These are phyloP conservation scores for Nephelium lappaceum DNA, from an alignment of 345 rosid species.

Conservation along the genomic window DNA sequence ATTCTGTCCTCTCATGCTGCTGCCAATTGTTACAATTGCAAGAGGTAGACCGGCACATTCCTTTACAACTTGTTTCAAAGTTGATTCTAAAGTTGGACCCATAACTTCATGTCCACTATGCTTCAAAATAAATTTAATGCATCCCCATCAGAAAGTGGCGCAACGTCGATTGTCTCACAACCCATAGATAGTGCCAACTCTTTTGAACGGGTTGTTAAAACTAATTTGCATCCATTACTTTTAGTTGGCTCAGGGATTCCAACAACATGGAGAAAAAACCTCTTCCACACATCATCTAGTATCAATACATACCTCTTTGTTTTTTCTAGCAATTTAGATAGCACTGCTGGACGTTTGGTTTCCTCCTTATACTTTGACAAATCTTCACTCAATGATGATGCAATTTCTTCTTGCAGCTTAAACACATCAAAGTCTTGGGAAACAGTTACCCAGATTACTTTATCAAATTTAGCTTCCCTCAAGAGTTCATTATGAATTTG, in stretches of 20 bases:
- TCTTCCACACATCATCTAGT: slow-evolving; percentile 32
- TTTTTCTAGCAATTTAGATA: background rate
- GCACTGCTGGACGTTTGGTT: slow-evolving; percentile 8
- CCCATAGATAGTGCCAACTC: background rate
- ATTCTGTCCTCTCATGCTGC: background rate
- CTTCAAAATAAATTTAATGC: background rate
- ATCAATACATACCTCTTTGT: slow-evolving; percentile 14
- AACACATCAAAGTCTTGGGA: slow-evolving; percentile 9
- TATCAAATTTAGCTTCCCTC: background rate
- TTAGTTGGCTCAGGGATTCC: slow-evolving; percentile 15
- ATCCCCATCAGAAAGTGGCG: background rate
- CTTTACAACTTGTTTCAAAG: background rate
- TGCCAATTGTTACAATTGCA: slow-evolving; percentile 6
- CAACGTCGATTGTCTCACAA: background rate
- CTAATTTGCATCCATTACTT: background rate
- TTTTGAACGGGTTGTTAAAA: background rate
- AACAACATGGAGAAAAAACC: background rate
- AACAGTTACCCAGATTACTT: too few species aligned
- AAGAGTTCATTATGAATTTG: slow-evolving; percentile 12
- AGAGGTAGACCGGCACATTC: slow-evolving; percentile 22
- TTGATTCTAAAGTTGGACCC: background rate
- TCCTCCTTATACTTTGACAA: background rate
- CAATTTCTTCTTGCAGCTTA: slow-evolving; percentile 17
- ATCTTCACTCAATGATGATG: too few species aligned
- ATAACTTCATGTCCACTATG: background rate